Conservation (phyloP, 169 alveolate species). For the Plasmodium fragile region DNA sequence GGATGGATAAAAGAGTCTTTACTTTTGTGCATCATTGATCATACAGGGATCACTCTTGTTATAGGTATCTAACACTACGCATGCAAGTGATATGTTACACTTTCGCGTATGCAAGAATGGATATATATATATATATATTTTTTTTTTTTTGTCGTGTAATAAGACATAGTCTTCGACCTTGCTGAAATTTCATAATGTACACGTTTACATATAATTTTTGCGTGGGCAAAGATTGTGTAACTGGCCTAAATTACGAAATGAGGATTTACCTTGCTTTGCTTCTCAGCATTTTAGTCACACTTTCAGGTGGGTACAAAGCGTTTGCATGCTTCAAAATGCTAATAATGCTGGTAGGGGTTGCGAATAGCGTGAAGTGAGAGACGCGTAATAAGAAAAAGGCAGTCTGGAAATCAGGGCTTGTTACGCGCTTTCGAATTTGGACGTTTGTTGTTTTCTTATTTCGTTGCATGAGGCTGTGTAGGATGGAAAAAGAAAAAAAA, state of each 20-base stretch:
- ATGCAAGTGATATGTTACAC: background rate
- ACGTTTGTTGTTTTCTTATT: background rate
- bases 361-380: background rate
- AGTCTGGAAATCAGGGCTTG: background rate
- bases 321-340: background rate
- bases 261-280: background rate
- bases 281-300: background rate
- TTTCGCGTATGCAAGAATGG: background rate
- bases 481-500: background rate
- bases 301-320: background rate
- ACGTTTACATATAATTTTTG: background rate
- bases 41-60: background rate
- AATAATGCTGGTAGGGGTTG: background rate
- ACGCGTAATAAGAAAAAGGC: background rate
- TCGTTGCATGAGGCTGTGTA: background rate
- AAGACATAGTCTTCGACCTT: background rate
- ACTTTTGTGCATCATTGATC: background rate
- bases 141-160: background rate
- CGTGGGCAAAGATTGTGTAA: background rate
- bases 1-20: background rate
- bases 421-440: background rate
- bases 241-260: background rate
- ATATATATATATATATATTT: no score
- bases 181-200: background rate
- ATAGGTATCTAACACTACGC: background rate